Evolutionary conservation across 139 green algal species (phyloP).

Genomic region (Ettlia oleoabundans): DNA sequence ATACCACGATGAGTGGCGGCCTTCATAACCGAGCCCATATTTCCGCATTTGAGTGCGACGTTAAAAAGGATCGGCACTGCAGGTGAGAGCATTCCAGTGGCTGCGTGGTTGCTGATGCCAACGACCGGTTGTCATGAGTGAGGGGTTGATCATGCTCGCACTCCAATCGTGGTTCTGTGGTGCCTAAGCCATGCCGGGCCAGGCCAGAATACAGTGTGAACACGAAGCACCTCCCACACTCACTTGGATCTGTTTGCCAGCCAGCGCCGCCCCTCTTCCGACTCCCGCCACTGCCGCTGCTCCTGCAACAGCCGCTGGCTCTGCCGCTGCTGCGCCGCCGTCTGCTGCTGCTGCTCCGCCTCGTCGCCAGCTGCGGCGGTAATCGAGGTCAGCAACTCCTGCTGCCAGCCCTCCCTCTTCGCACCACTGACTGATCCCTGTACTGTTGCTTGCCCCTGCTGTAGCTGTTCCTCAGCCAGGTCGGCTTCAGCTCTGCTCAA

Average conservation of each 20-base stretch:
- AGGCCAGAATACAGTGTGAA: too few species aligned
- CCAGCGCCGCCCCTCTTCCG: constrained; percentile 25
- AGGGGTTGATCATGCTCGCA: too few species aligned
- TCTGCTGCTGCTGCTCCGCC: constrained; percentile 10
- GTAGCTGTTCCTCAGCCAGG: too few species aligned
- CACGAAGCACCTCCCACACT: background rate
- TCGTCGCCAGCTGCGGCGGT: background rate
- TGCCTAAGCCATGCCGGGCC: too few species aligned
- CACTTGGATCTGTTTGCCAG: constrained; percentile 9
- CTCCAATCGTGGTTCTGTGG: background rate
- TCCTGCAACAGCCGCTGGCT: constrained; percentile 21
- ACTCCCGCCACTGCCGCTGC: constrained; percentile 15
- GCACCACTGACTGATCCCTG: background rate
- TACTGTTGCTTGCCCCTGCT: background rate
- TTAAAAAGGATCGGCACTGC: too few species aligned
- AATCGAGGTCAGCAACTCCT: background rate
- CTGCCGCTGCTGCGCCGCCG: constrained; percentile 9
- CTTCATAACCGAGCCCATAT: too few species aligned
- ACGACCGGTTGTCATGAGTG: too few species aligned
- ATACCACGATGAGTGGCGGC: too few species aligned
- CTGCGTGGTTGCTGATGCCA: too few species aligned
- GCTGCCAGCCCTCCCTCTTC: background rate
- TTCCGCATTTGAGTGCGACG: too few species aligned
- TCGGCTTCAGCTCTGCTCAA: background rate
- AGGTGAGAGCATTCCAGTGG: too few species aligned